These are phyloP conservation scores for Mortierella hygrophila DNA, from an alignment of 192 early-diverging fungal genomes.

Conservation along the genomic window DNA sequence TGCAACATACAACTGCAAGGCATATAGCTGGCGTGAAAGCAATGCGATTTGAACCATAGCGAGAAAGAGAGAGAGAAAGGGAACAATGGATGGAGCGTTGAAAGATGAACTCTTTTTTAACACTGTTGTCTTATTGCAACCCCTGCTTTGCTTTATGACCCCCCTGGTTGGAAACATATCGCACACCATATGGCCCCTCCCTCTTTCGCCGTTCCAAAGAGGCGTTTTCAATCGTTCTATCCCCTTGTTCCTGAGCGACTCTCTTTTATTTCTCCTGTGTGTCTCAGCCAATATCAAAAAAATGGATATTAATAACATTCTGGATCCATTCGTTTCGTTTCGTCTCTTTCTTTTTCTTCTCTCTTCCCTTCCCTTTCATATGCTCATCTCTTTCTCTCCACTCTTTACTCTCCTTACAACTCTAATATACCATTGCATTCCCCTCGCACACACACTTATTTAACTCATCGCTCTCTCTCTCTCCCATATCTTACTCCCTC, in stretches of 20 bases:
- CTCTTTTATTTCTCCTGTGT: not conserved
- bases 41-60: too few relatives aligned
- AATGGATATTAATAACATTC: slow-evolving; percentile 3
- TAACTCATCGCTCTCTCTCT: not conserved
- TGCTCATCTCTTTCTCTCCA: not conserved
- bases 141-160: too few relatives aligned
- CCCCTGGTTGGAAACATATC: too few relatives aligned
- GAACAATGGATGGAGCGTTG: too few relatives aligned
- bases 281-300: slow-evolving; percentile 1
- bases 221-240: not conserved
- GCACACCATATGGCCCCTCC: too few relatives aligned
- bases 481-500: not conserved
- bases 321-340: not conserved
- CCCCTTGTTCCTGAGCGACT: not conserved
- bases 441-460: not conserved
- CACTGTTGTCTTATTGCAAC: too few relatives aligned
- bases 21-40: too few relatives aligned
- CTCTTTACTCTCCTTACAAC: not conserved
- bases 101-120: too few relatives aligned
- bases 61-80: too few relatives aligned
- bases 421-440: not conserved
- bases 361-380: not conserved
- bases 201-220: too few relatives aligned
- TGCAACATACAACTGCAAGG: too few relatives aligned
- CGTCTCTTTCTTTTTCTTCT: not conserved